Evolutionary conservation across 1,284 basidiomycete genomes (phyloP).

Genomic region (Cutaneotrichosporon cutaneum): DNA sequence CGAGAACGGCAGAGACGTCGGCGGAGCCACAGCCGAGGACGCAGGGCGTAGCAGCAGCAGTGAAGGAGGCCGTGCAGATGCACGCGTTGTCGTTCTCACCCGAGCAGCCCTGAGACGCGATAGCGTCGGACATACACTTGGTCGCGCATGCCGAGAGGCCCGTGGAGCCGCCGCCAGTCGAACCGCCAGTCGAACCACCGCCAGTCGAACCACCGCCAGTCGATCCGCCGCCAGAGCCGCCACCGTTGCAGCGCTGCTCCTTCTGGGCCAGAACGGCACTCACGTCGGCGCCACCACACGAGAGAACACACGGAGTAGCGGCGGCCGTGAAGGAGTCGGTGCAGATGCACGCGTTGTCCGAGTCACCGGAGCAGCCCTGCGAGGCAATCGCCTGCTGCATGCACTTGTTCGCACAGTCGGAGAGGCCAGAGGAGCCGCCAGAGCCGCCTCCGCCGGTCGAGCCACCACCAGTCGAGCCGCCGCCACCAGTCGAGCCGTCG

Average conservation of each 20-base stretch:
- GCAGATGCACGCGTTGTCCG: slow-evolving; percentile 15
- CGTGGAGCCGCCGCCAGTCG: not conserved
- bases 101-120: slow-evolving; percentile 5
- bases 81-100: slow-evolving; percentile 6
- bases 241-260: slow-evolving; percentile 9
- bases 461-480: too few species aligned
- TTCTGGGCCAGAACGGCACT: slow-evolving; percentile 10
- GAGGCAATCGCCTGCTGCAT: not conserved
- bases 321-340: slow-evolving; percentile 5
- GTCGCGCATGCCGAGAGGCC: slow-evolving; percentile 7
- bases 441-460: too few species aligned
- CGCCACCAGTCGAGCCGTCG: too few species aligned
- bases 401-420: not conserved
- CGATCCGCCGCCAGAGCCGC: not conserved
- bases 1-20: slow-evolving; percentile 10
- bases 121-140: slow-evolving; percentile 2
- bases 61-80: slow-evolving; percentile 4
- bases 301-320: slow-evolving; percentile 4
- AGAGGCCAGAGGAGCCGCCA: slow-evolving; percentile 1
- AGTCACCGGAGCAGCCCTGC: slow-evolving; percentile 13
- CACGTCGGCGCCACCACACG: slow-evolving; percentile 4
- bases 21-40: slow-evolving; percentile 5
- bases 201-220: not conserved
- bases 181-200: not conserved
- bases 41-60: not conserved